Conservation (phyloP, 345 rosid genomes). For the Pistacia atlantica region DNA sequence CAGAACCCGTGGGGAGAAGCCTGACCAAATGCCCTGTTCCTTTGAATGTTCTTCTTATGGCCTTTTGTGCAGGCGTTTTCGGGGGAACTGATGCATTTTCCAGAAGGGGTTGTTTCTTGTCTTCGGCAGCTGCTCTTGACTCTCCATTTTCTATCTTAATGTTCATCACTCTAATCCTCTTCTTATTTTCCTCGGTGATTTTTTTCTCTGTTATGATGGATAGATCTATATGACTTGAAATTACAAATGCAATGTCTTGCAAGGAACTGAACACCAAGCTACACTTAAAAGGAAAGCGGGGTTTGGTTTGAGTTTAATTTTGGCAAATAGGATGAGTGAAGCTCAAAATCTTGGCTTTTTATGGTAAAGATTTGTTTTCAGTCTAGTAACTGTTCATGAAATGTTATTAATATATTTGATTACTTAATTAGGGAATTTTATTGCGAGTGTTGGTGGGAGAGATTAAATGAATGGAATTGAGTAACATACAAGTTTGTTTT, state of each 20-base stretch:
- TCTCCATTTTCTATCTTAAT: not conserved
- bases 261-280: not conserved
- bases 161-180: conserved; percentile 1
- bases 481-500: not conserved
- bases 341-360: not conserved
- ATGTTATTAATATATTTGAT: conserved; percentile 3
- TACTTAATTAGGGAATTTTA: conserved; percentile 5
- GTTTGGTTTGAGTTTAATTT: not conserved
- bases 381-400: not conserved
- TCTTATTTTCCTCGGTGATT: not conserved
- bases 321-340: not conserved
- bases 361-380: not conserved
- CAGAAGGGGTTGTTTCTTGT: conserved; percentile 15
- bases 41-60: conserved; percentile 16
- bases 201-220: too few relatives aligned
- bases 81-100: not conserved
- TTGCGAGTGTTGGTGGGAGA: conserved; percentile 1
- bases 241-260: not conserved
- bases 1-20: conserved; percentile 20
- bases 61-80: conserved; percentile 12
- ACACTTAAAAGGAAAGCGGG: not conserved
- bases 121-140: not conserved
- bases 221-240: not conserved
- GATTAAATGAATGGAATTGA: not conserved
- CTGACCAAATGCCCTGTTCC: conserved; percentile 16